These are phyloP conservation scores for Rhytidhysteron rufulum DNA, from an alignment of 2,329 filamentous ascomycete species.

Conservation along the genomic window DNA sequence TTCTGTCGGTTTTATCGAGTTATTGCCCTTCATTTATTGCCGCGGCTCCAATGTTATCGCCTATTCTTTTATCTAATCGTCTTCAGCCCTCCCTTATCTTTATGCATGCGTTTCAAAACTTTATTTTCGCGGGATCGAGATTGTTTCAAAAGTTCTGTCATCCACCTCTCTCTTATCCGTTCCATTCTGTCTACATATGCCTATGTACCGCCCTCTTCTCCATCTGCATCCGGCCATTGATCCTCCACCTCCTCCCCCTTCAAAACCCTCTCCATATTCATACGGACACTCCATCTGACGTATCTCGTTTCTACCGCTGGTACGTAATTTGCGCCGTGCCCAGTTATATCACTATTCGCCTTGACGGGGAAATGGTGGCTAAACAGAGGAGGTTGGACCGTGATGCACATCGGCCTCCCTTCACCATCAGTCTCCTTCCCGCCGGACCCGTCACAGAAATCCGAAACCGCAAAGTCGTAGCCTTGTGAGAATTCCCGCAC, in stretches of 20 bases:
- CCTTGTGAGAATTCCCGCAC: conserved; percentile 21
- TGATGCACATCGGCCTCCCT: conserved; percentile 18
- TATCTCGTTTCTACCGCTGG: conserved; percentile 13
- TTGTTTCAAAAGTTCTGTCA: too few species aligned
- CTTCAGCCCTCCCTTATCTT: too few species aligned
- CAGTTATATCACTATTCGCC: conserved; percentile 19
- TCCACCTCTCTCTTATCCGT: too few species aligned
- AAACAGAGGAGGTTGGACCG: conserved; percentile 23
- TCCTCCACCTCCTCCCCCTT: conserved; percentile 13
- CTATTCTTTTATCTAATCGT: too few species aligned
- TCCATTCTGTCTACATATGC: too few species aligned
- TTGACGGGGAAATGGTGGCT: conserved; percentile 14
- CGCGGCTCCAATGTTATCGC: too few species aligned
- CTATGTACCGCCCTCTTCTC: too few species aligned
- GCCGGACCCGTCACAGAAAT: conserved; percentile 17
- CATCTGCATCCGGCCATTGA: conserved; percentile 15
- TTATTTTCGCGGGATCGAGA: too few species aligned
- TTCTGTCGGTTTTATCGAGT: too few species aligned
- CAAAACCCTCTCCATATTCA: conserved; percentile 17
- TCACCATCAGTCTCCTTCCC: not conserved
- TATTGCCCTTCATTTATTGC: too few species aligned
- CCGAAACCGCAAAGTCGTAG: conserved; percentile 19
- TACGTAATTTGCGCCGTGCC: conserved; percentile 14
- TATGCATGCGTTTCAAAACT: too few species aligned
- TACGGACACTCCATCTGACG: conserved; percentile 20